Conservation (phyloP, 768 basidiomycete genomes). For the Kwoniella europaea region DNA sequence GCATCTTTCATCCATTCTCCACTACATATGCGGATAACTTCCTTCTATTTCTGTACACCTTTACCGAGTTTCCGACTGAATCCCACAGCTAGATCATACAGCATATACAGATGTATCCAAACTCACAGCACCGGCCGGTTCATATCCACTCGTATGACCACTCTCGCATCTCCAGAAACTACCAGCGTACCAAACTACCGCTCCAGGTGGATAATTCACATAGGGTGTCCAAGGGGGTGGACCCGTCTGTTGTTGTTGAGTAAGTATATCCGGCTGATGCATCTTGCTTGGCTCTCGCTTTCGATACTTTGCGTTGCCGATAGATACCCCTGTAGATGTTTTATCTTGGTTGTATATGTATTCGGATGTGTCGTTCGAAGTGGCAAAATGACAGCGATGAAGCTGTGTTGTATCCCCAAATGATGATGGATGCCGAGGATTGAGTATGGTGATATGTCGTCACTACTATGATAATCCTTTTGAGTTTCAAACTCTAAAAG, state of each 20-base stretch:
- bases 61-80: too few relatives aligned
- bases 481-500: neutral
- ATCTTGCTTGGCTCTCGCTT: neutral
- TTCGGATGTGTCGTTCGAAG: neutral
- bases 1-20: neutral
- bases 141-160: constrained; percentile 31
- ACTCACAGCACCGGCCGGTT: constrained; percentile 33
- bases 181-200: constrained; percentile 37
- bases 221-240: constrained; percentile 24
- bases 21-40: neutral
- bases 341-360: neutral
- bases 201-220: constrained; percentile 24
- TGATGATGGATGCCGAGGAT: too few relatives aligned
- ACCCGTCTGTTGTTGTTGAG: constrained; percentile 11
- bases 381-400: too few relatives aligned
- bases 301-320: neutral
- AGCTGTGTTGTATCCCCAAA: constrained; percentile 8
- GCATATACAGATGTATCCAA: neutral
- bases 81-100: neutral
- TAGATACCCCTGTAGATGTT: neutral
- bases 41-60: too few relatives aligned
- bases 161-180: constrained; percentile 45
- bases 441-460: too few relatives aligned
- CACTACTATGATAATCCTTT: neutral
- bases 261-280: constrained; percentile 16